These are phyloP conservation scores for Wickerhamomyces subpelliculosus DNA, from an alignment of 805 yeast species.

Conservation along the genomic window DNA sequence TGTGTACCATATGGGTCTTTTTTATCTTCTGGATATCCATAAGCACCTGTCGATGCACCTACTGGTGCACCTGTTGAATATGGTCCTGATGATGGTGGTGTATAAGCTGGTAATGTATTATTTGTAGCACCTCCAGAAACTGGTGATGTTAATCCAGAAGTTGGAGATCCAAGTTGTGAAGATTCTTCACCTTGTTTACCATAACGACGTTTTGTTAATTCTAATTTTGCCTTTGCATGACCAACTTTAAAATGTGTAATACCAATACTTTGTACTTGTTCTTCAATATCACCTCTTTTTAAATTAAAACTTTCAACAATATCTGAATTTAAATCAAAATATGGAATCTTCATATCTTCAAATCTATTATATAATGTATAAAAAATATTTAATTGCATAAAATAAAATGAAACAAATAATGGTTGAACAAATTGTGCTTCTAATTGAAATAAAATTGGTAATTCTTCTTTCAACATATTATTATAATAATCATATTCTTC, in stretches of 20 bases:
- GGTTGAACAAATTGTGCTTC: conserved; percentile 93
- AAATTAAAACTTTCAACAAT: conserved; percentile 69
- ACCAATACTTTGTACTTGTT: conserved; percentile 82
- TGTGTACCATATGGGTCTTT: conserved; percentile 23
- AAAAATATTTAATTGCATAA: conserved; percentile 95
- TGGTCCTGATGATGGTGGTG: conserved; percentile 18
- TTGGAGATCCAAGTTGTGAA: conserved; percentile 21
- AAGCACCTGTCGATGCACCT: conserved; percentile 14
- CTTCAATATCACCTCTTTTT: conserved; percentile 90
- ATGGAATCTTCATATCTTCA: conserved; percentile 96
- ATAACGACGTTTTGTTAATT: conserved; percentile 72
- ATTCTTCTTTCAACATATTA: conserved; percentile 85
- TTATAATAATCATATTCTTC: conserved; percentile 96
- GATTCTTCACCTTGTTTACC: conserved; percentile 36
- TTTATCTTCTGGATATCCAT: conserved; percentile 28
- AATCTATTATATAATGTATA: conserved; percentile 85
- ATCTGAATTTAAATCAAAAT: conserved; percentile 81
- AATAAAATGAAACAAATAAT: conserved; percentile 87
- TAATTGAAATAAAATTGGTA: conserved; percentile 80
- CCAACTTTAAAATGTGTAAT: conserved; percentile 87
- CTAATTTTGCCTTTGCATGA: conserved; percentile 78
- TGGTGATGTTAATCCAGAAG: conserved; percentile 23
- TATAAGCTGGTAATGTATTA: conserved; percentile 29
- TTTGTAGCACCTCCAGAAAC: conserved; percentile 9
- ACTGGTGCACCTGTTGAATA: neutral